A percentile compares a stretch with the other conserved stretches of the same genome.
These are phyloP conservation scores for Pelargonium nanum DNA, from an alignment of 345 rosid species.

Conservation along the genomic window DNA sequence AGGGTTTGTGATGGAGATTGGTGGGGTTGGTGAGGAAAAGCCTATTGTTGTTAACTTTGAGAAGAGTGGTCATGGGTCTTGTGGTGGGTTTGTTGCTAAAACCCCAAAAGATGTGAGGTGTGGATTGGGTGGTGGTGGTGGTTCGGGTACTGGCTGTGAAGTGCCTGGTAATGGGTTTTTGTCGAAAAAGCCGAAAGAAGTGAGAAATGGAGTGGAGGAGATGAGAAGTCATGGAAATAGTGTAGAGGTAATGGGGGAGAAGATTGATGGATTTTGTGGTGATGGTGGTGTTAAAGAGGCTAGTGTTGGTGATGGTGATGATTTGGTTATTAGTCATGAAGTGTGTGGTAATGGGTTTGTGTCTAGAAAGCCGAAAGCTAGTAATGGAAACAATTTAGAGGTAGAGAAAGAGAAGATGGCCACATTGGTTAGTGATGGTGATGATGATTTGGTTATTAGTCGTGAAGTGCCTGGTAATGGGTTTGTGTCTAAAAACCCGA, in stretches of 20 bases:
- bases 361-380: not conserved
- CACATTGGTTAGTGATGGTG: too few relatives aligned
- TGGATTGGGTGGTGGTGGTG: not conserved
- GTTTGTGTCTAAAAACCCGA: not conserved
- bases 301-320: too few relatives aligned
- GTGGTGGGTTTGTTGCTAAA: too few relatives aligned
- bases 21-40: too few relatives aligned
- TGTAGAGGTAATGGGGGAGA: not conserved
- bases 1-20: not conserved
- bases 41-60: not conserved
- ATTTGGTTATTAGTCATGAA: not conserved
- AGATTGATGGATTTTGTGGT: not conserved
- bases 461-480: not conserved
- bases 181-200: too few relatives aligned
- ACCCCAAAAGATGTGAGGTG: too few relatives aligned
- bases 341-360: not conserved
- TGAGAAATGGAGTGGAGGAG: too few relatives aligned
- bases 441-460: too few relatives aligned
- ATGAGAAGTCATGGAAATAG: too few relatives aligned
- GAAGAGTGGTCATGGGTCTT: too few relatives aligned
- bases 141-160: not conserved
- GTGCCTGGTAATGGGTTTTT: not conserved
- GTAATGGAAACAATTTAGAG: not conserved
- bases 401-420: not conserved
- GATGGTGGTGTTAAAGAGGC: not conserved